Evolutionary conservation across 1,284 basidiomycete species (phyloP).

Genomic region (Waitea zeae): DNA sequence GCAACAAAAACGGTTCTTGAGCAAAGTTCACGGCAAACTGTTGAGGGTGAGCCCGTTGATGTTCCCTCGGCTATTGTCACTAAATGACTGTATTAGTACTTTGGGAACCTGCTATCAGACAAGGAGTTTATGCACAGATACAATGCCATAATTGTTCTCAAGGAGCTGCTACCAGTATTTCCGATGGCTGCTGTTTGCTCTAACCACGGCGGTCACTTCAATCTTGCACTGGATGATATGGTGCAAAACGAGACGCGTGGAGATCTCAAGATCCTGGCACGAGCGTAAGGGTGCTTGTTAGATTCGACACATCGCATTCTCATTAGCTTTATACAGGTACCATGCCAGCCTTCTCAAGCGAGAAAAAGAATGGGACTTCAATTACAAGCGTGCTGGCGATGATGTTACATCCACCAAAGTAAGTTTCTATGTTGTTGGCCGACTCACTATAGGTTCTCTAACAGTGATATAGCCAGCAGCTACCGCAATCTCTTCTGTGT

Average conservation of each 20-base stretch:
- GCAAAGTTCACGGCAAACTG: conserved; percentile 74
- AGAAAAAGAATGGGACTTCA: conserved; percentile 47
- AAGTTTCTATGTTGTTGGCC: too few relatives aligned
- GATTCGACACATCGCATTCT: too few relatives aligned
- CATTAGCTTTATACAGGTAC: conserved; percentile 3
- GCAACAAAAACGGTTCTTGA: conserved; percentile 50
- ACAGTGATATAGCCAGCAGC: too few relatives aligned
- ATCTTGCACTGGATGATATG: conserved; percentile 49
- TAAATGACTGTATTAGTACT: neutral
- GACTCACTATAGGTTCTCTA: too few relatives aligned
- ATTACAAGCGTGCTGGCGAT: too few relatives aligned
- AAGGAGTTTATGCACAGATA: conserved; percentile 93
- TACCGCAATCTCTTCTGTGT: too few relatives aligned
- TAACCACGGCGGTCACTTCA: conserved; percentile 38
- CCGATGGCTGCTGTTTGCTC: conserved; percentile 46
- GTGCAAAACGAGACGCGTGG: conserved; percentile 59
- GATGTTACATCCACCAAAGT: too few relatives aligned
- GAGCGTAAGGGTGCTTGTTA: too few relatives aligned
- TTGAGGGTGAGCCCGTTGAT: conserved; percentile 27
- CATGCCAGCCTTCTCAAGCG: conserved; percentile 59
- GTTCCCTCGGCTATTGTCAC: neutral
- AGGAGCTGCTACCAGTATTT: conserved; percentile 79
- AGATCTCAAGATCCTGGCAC: conserved; percentile 69
- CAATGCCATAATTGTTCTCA: conserved; percentile 80
- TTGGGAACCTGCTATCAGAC: conserved; percentile 25